Evolutionary conservation across 2,329 filamentous ascomycete genomes (phyloP).

Genomic region (Magnaporthiopsis incrustans): DNA sequence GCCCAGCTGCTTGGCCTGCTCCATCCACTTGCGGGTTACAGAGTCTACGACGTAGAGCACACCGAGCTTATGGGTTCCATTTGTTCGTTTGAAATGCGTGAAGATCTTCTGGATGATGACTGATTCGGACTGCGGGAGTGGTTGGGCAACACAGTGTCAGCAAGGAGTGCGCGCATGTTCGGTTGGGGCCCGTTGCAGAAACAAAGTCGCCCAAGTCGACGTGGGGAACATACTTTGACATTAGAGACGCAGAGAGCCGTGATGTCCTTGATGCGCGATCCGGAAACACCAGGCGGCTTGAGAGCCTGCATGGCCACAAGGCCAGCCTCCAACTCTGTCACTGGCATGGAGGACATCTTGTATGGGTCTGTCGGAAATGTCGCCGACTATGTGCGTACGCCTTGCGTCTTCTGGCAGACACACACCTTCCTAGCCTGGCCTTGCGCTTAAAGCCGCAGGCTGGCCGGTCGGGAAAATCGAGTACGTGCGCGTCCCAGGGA

Average conservation of each 20-base stretch:
- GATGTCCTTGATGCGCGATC: constrained; percentile 81
- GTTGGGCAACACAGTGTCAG: constrained; percentile 16
- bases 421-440: not conserved
- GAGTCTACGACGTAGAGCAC: constrained; percentile 99
- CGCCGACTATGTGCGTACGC: constrained; percentile 20
- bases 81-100: constrained; percentile 93
- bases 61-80: constrained; percentile 92
- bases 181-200: not conserved
- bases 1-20: constrained; percentile 80
- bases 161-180: constrained; percentile 6
- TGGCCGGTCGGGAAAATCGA: not conserved
- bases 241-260: constrained; percentile 83
- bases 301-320: constrained; percentile 86
- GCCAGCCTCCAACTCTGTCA: constrained; percentile 83
- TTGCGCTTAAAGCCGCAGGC: not conserved
- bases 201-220: not conserved
- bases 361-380: constrained; percentile 32
- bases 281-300: constrained; percentile 90
- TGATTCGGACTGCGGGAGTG: constrained; percentile 68
- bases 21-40: constrained; percentile 97
- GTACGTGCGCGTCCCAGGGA: not conserved
- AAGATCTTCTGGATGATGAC: constrained; percentile 93
- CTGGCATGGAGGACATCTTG: constrained; percentile 54
- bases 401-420: not conserved
- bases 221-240: constrained; percentile 63